phyloP scores from a whole-genome alignment of 1,139 yeast genomes.

The Sugiyamaella xylanicola region DNA sequence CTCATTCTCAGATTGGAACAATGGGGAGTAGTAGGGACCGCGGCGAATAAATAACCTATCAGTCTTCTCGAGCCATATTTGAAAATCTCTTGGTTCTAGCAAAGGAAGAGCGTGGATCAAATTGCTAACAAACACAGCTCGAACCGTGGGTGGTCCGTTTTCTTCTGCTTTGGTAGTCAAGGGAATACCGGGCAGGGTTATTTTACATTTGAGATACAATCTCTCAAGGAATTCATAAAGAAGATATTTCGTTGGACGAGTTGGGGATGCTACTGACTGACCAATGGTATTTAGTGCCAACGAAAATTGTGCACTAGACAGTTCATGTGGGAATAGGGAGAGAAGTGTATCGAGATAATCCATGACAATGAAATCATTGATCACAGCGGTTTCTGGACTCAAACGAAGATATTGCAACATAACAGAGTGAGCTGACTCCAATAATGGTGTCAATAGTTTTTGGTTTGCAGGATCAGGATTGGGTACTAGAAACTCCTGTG shows the following conservation, averaged over 20 bases:
- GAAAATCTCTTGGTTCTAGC: constrained; percentile 50
- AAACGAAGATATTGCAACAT: constrained; percentile 46
- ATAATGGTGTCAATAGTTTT: constrained; percentile 41
- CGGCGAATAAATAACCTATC: constrained; percentile 17
- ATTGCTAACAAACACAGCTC: constrained; percentile 55
- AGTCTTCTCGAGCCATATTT: constrained; percentile 48
- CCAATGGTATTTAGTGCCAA: constrained; percentile 64
- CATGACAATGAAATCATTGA: constrained; percentile 21
- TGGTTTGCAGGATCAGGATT: constrained; percentile 24
- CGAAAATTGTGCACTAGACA: constrained; percentile 60
- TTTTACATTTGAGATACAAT: constrained; percentile 44
- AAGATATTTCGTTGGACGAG: constrained; percentile 40
- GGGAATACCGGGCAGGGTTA: constrained; percentile 40
- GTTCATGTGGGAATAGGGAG: constrained; percentile 57
- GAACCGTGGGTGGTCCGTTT: constrained; percentile 45
- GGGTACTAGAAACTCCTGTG: constrained; percentile 49
- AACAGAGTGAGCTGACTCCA: constrained; percentile 72
- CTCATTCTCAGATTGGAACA: constrained; percentile 39
- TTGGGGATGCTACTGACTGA: constrained; percentile 52
- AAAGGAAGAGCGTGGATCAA: constrained; percentile 59
- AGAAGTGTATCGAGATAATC: constrained; percentile 44
- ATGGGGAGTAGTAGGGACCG: constrained; percentile 22
- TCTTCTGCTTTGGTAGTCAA: constrained; percentile 44
- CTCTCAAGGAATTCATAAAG: constrained; percentile 48
- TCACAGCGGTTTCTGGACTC: background rate